phyloP scores from a whole-genome alignment of 1,284 basidiomycete species.

The Porodaedalea pini region DNA sequence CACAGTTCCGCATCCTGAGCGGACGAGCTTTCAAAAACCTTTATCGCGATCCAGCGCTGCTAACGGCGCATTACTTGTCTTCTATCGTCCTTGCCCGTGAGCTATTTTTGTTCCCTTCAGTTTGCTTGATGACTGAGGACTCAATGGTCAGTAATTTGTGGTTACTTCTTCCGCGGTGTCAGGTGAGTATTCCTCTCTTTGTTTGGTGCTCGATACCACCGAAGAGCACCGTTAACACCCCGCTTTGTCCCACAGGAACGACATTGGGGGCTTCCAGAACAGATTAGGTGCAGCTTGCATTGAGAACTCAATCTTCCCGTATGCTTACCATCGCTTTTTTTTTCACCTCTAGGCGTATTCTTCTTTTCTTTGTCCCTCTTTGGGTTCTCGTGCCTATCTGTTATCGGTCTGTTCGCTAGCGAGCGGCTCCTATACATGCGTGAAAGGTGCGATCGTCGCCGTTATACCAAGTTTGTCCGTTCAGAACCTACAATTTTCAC shows the following conservation, averaged over 20 bases:
- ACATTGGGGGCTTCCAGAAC: conserved; percentile 94
- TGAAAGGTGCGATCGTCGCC: conserved; percentile 61
- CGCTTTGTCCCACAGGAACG: conserved; percentile 52
- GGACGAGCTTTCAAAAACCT: conserved; percentile 98
- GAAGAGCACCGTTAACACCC: conserved; percentile 20
- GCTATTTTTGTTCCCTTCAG: conserved; percentile 31
- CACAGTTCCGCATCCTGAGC: conserved; percentile 90
- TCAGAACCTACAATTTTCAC: not conserved
- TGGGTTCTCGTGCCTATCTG: conserved; percentile 93
- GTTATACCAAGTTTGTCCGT: not conserved
- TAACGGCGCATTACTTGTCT: conserved; percentile 87
- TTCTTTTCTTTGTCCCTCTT: conserved; percentile 95
- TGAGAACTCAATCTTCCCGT: not conserved
- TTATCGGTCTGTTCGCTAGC: conserved; percentile 87
- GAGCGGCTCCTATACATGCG: conserved; percentile 95
- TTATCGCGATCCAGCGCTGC: conserved; percentile 88
- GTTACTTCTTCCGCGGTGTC: conserved; percentile 77
- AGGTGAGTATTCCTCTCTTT: conserved; percentile 43
- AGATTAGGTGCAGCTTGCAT: conserved; percentile 51
- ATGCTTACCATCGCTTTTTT: conserved; percentile 5
- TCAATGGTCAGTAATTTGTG: conserved; percentile 62
- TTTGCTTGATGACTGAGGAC: conserved; percentile 11
- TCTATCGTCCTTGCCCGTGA: conserved; percentile 79
- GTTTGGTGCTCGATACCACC: conserved; percentile 9
- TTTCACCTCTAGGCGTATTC: conserved; percentile 69